Percentiles rank a stretch among this genome's conserved stretches.
Conservation (phyloP, 768 basidiomycete genomes). For the Clitopilus passeckerianus region DNA sequence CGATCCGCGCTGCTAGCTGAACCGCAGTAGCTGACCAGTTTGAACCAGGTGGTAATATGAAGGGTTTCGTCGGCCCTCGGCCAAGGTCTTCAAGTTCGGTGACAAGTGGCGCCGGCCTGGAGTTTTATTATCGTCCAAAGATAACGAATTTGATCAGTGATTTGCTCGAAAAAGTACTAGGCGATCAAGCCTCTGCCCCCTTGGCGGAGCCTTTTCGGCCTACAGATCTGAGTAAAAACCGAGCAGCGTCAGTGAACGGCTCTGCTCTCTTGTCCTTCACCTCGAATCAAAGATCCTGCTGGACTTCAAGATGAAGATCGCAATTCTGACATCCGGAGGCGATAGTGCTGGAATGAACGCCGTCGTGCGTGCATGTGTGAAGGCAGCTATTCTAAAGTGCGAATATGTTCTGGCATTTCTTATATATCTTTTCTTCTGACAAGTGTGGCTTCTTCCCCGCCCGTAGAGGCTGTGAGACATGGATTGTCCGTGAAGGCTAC, state of each 20-base stretch:
- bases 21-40: too few species aligned
- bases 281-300: not conserved
- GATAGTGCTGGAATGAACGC: conserved; percentile 99
- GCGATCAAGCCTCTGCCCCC: not conserved
- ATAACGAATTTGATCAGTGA: not conserved
- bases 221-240: not conserved
- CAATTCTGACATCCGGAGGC: conserved; percentile 92
- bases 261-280: not conserved
- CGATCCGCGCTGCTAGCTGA: too few species aligned
- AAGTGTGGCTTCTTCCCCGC: not conserved
- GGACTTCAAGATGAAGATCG: conserved; percentile 67
- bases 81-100: too few species aligned
- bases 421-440: not conserved
- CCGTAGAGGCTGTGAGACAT: conserved; percentile 88
- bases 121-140: not conserved
- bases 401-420: conserved; percentile 16
- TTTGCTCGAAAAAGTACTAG: not conserved
- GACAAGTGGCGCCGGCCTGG: not conserved
- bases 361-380: conserved; percentile 89
- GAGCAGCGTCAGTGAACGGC: not conserved
- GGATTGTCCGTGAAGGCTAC: conserved; percentile 96
- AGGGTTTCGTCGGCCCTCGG: too few species aligned
- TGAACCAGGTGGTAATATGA: too few species aligned
- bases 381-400: conserved; percentile 86
- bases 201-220: not conserved